Evolutionary conservation across 169 alveolate species (phyloP), one percentile per base, ranked within the genome.

Genomic region (Babesia ovata): DNA sequence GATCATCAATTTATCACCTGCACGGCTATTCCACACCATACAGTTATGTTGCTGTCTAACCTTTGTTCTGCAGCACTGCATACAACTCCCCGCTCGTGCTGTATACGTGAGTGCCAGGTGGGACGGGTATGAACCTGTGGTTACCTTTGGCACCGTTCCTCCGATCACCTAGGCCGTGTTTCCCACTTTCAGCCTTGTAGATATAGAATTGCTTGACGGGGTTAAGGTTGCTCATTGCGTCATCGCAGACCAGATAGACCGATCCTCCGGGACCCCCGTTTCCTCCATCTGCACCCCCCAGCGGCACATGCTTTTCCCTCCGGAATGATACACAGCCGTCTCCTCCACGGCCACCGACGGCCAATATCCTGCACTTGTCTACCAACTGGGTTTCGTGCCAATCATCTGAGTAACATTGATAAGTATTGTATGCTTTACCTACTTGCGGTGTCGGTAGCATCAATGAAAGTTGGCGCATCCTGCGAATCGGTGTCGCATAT

Each of bases 211-310:
- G 57, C 22, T 85, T 85, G 45, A 95, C 52, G 48, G 78, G 82
- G 54, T 85, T 87, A 29, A 93, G 90, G 74, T 89, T 91, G 46
- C 77, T 81, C 21, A 92, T 63, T 44, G 60, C 61, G 28, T 78
- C 85, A 46, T 90, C 84, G 16, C 96, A 92, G 60, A 76, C 67
- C 36, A 95, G 74, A 57, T 78, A 86, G 8, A 96, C 94, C 67
- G 90, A 88, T 7, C 99, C 99, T 36, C 99, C 99, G 42, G 85
- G 86, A 19, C 99, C 99, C 21, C 98, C 99, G 76, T 86, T 86
- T 0, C 99, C 99, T 26, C 99, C 99, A 63, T 93, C 93, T 21
- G 98, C 97, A 17, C 95, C 95, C 45, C 93, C 94, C 19, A 92
- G 63, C 21, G 92, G 91, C 42, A 86, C 91, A 48, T 81, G 88